Base-by-base conservation (phyloP, 2,329 filamentous ascomycete species). In the Botrytis deweyae region DNA sequence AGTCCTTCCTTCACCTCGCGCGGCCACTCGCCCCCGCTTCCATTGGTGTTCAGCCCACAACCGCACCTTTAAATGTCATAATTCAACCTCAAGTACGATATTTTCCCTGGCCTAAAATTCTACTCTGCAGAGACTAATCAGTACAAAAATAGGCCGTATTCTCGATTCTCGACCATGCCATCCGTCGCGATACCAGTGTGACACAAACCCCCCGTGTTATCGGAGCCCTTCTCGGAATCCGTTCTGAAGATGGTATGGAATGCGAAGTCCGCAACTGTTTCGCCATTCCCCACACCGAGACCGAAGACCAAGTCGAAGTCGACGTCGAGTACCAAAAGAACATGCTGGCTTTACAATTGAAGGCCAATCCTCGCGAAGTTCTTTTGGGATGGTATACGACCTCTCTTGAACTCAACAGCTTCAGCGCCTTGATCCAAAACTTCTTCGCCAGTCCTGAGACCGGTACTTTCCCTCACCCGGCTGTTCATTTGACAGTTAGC, bases 281-380 rank as follows among this genome's bases (percentile, higher is more conserved):
- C 83, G 96, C 96, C 79, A 97, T 99, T 81, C 95, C 95, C 78
- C 96, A 99, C 87, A 98, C 95, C 79, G 96, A 99, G 86, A 97
- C 95, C 79, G 93, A 95, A 83, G 96, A 99, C 85, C 96, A 99
- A 85, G 96, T 99, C 81, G 96, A 99, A 85, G 96, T 99, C 77
- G 96, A 99, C 83, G 97, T 99, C 88, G 96, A 99, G 85, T 99
- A 98, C 85, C 96, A 99, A 86, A 98, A 98, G 89, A 95, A 95
- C 84, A 99, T 99, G 96, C 91, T 98, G 74, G 92, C 93, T 75
- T 87, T 99, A 80, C 95, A 97, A 83, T 90, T 98, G 79, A 95
- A 95, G 85, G 95, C 95, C 74, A 93, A 94, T 84, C 96, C 96
- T 69, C 93, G 94, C 84, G 96, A 99, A 85, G 90, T 94, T 72